Conservation (phyloP, 176 grass and related monocot genomes). For the Aegilops sharonensis region DNA sequence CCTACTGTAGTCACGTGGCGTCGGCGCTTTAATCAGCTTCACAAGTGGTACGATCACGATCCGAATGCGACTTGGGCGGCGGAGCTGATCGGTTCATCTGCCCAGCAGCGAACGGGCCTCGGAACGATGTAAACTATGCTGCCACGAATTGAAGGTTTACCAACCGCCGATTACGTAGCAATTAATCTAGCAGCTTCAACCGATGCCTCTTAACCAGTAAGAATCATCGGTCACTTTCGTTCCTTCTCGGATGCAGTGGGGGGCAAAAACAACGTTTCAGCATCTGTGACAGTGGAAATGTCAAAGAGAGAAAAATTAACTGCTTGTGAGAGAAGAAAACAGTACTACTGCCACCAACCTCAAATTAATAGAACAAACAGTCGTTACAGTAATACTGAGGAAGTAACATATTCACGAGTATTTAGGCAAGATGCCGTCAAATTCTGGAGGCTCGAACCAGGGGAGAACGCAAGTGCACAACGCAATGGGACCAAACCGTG, state of each 20-base stretch:
- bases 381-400: neutral
- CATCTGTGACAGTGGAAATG: neutral
- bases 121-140: neutral
- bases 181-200: constrained; percentile 5
- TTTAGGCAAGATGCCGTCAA: neutral
- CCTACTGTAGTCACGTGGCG: neutral
- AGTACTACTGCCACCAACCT: neutral
- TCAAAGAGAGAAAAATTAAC: neutral
- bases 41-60: neutral
- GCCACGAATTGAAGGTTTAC: constrained; percentile 26
- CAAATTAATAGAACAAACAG: neutral
- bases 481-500: neutral
- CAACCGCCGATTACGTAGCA: constrained; percentile 27
- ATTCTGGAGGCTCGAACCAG: neutral
- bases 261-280: neutral
- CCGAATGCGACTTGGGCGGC: neutral
- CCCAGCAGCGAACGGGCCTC: neutral
- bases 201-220: neutral
- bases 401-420: neutral
- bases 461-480: neutral
- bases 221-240: neutral
- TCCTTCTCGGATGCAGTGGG: neutral
- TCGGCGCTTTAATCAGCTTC: neutral
- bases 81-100: neutral
- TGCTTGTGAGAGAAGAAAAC: neutral